Percentiles rank a stretch among this genome's conserved stretches.
These are phyloP conservation scores for Pyrus pyrifolia DNA, from an alignment of 306 rosid genomes.

Conservation along the genomic window DNA sequence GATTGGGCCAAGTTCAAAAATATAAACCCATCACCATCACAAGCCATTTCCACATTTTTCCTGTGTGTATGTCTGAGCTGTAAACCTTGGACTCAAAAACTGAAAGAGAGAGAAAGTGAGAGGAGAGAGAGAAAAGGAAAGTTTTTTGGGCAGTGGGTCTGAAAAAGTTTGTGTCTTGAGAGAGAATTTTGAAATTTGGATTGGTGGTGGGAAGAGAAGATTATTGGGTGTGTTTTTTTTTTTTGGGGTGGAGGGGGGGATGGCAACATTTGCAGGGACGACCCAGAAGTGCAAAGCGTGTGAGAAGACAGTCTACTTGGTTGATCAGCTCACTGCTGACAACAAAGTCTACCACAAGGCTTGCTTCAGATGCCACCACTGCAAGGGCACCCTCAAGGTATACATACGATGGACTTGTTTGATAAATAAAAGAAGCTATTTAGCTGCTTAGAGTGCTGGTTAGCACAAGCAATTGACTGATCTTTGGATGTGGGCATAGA, in stretches of 20 bases:
- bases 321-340: constrained; percentile 88
- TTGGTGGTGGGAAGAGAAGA: neutral
- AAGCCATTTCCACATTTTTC: neutral
- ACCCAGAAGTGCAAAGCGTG: constrained; percentile 94
- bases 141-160: constrained; percentile 11
- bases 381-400: constrained; percentile 97
- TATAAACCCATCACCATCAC: constrained; percentile 11
- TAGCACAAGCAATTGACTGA: neutral
- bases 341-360: constrained; percentile 75
- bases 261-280: constrained; percentile 85
- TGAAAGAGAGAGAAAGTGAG: constrained; percentile 1
- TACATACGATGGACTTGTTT: neutral
- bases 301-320: constrained; percentile 82
- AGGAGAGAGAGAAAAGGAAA: neutral
- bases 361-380: constrained; percentile 93
- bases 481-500: constrained; percentile 8
- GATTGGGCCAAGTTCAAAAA: constrained; percentile 17
- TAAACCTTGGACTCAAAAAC: constrained; percentile 15
- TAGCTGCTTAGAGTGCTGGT: neutral
- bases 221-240: neutral
- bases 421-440: neutral
- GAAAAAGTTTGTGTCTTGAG: constrained; percentile 12
- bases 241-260: neutral
- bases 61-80: constrained; percentile 29
- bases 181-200: neutral